phyloP scores from a whole-genome alignment of 495 filamentous ascomycete species.

The Cryomyces minteri region DNA sequence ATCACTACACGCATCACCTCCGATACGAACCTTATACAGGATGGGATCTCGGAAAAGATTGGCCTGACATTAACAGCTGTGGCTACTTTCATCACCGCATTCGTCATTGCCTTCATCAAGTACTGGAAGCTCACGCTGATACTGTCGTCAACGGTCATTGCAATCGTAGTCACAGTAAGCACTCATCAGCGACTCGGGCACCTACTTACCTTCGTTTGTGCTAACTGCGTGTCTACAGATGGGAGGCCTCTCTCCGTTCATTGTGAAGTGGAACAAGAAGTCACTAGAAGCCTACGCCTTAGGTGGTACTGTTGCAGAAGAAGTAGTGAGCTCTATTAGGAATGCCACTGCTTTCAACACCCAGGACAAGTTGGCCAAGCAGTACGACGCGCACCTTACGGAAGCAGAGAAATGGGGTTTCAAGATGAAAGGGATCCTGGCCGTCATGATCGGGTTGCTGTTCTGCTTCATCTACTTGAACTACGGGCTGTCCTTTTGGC shows the following conservation, averaged over 20 bases:
- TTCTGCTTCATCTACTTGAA: slow-evolving; percentile 72
- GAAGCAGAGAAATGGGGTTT: slow-evolving; percentile 60
- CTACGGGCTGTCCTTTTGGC: slow-evolving; percentile 88
- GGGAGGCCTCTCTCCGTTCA: slow-evolving; percentile 51
- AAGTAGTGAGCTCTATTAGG: slow-evolving; percentile 84
- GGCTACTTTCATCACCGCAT: slow-evolving; percentile 72
- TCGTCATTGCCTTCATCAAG: slow-evolving; percentile 72
- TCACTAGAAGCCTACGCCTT: slow-evolving; percentile 61
- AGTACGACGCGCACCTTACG: slow-evolving; percentile 61
- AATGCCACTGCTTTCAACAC: slow-evolving; percentile 90
- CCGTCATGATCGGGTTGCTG: slow-evolving; percentile 63
- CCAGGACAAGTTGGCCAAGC: slow-evolving; percentile 66
- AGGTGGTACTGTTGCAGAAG: slow-evolving; percentile 80
- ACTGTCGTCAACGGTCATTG: slow-evolving; percentile 55
- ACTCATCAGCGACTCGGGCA: too few species aligned
- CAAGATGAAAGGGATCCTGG: slow-evolving; percentile 50
- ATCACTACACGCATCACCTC: slow-evolving; percentile 85
- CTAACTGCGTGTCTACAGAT: slow-evolving; percentile 21
- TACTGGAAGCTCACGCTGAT: slow-evolving; percentile 76
- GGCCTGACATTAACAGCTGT: slow-evolving; percentile 54
- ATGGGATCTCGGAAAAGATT: slow-evolving; percentile 77
- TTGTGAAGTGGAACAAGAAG: slow-evolving; percentile 61
- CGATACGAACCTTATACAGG: slow-evolving; percentile 77
- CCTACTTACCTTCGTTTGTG: neutral
- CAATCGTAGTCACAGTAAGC: slow-evolving; percentile 35